These are phyloP conservation scores for Verticillium nonalfalfae DNA, from an alignment of 2,329 filamentous ascomycete species.

Conservation along the genomic window DNA sequence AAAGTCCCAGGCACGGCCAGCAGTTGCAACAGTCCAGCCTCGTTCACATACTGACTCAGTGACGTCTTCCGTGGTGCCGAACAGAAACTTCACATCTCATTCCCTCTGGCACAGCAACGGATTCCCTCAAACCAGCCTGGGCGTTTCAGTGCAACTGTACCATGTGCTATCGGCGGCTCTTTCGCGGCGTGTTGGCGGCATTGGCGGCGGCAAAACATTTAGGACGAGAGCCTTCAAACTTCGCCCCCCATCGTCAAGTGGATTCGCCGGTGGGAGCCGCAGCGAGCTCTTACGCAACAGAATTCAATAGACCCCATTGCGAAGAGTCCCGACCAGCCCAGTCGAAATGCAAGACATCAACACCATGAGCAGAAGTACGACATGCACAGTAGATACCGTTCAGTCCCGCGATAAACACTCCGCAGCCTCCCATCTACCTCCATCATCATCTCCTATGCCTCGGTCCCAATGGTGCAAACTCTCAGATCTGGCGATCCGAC, in stretches of 20 bases:
- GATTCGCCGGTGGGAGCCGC: background rate
- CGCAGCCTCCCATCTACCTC: background rate
- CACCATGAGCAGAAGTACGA: background rate
- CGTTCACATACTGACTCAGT: background rate
- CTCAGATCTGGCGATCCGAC: background rate
- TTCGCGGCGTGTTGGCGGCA: slow-evolving; percentile 1
- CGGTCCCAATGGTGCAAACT: background rate
- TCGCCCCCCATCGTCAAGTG: background rate
- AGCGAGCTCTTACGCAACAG: slow-evolving; percentile 1
- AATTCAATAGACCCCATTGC: background rate
- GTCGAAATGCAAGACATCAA: background rate
- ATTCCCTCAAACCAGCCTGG: too few species aligned
- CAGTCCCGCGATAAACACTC: background rate
- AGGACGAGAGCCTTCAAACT: background rate
- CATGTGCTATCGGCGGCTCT: background rate
- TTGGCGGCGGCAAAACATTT: background rate
- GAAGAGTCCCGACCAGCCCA: background rate
- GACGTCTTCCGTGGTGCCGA: background rate
- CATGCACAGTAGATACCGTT: background rate
- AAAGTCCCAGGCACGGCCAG: background rate
- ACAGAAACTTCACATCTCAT: background rate
- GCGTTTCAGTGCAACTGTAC: background rate
- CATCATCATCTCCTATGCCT: background rate
- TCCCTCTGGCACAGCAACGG: background rate
- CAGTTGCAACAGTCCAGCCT: background rate